Evolutionary conservation across 1,284 basidiomycete genomes (phyloP).

Genomic region (Ustilago shanxiensis): DNA sequence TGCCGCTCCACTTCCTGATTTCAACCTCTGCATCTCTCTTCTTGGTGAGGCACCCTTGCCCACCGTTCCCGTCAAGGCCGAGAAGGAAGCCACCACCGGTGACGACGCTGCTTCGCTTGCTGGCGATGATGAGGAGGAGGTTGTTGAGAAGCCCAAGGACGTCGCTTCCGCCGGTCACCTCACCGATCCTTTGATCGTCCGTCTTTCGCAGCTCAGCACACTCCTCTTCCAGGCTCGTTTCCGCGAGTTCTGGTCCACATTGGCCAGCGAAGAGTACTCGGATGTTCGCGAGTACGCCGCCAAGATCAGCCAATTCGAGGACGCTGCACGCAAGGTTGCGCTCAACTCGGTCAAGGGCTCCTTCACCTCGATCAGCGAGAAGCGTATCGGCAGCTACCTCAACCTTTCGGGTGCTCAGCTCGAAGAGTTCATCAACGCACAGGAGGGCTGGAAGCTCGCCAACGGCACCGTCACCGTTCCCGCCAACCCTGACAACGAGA

Average conservation of each 20-base stretch:
- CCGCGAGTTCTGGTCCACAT: slow-evolving; percentile 84
- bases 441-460: slow-evolving; percentile 82
- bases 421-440: slow-evolving; percentile 76
- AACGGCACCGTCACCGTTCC: slow-evolving; percentile 80
- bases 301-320: slow-evolving; percentile 83
- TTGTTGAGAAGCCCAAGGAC: slow-evolving; percentile 58
- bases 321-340: slow-evolving; percentile 81
- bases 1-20: slow-evolving; percentile 83
- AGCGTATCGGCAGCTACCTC: slow-evolving; percentile 80
- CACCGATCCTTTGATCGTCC: slow-evolving; percentile 76
- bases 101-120: slow-evolving; percentile 38
- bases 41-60: slow-evolving; percentile 76
- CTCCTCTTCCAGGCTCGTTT: slow-evolving; percentile 89
- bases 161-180: slow-evolving; percentile 70
- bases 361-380: slow-evolving; percentile 80
- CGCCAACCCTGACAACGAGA: slow-evolving; percentile 77
- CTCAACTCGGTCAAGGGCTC: slow-evolving; percentile 82
- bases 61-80: slow-evolving; percentile 43
- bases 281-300: slow-evolving; percentile 86
- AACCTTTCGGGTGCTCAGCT: slow-evolving; percentile 80
- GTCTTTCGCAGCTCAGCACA: slow-evolving; percentile 80
- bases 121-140: slow-evolving; percentile 44
- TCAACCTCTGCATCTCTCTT: slow-evolving; percentile 90
- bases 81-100: slow-evolving; percentile 42
- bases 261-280: slow-evolving; percentile 73